Evolutionary conservation across 2,329 filamentous ascomycete genomes (phyloP).

Genomic region (Monosporascus sp.): DNA sequence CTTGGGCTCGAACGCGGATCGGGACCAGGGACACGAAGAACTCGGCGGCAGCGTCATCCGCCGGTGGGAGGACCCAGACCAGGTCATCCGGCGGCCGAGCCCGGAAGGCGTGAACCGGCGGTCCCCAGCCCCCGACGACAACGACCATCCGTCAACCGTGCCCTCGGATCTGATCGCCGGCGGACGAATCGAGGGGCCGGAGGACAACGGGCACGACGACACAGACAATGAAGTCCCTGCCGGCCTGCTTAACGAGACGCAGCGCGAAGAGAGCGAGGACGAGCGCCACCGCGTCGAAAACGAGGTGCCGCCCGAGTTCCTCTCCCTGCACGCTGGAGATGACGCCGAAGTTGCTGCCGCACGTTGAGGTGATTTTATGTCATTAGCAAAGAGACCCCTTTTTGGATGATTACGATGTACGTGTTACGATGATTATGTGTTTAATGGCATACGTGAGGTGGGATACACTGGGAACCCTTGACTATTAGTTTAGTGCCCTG

Average conservation of each 20-base stretch:
- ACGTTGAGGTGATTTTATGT: not conserved
- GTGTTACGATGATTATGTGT: too few species aligned
- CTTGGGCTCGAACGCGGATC: not conserved
- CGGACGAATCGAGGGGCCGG: conserved; percentile 12
- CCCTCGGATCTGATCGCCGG: not conserved
- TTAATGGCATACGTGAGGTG: too few species aligned
- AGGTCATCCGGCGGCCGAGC: conserved; percentile 5
- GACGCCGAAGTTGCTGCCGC: not conserved
- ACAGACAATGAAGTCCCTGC: conserved; percentile 38
- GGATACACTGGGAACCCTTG: too few species aligned
- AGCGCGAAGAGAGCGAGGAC: conserved; percentile 10
- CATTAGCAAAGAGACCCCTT: too few species aligned
- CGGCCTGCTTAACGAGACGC: conserved; percentile 15
- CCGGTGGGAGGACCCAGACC: conserved; percentile 21
- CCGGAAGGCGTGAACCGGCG: too few species aligned
- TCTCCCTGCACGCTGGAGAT: conserved; percentile 36
- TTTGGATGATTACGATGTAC: not conserved
- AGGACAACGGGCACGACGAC: conserved; percentile 15
- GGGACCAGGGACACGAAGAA: conserved; percentile 18
- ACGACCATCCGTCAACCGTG: not conserved
- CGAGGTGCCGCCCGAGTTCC: conserved; percentile 47
- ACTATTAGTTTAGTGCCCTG: too few species aligned
- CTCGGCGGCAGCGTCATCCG: conserved; percentile 28
- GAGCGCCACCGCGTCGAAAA: conserved; percentile 29
- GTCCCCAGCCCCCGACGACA: too few species aligned